Evolutionary conservation across 441 rosid species (phyloP).

Genomic region (Monsonia emarginata): DNA sequence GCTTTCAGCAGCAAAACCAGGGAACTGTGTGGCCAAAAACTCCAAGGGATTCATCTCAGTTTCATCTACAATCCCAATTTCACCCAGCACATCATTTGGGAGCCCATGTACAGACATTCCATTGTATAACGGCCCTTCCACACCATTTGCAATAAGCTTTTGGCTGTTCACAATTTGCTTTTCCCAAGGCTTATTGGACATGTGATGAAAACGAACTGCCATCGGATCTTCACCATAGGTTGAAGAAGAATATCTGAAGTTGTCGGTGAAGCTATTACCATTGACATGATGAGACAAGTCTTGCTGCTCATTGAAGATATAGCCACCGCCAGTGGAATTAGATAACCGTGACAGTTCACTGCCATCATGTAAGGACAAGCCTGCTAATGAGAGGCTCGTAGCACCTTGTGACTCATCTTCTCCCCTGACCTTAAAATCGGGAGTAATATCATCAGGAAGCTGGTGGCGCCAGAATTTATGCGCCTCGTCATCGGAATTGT

Average conservation of each 20-base stretch:
- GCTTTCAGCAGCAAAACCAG: conserved; percentile 90
- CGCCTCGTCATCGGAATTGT: conserved; percentile 86
- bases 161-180: conserved; percentile 26
- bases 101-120: conserved; percentile 35
- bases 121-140: conserved; percentile 26
- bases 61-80: conserved; percentile 40
- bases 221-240: conserved; percentile 55
- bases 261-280: conserved; percentile 46
- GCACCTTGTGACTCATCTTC: conserved; percentile 61
- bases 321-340: conserved; percentile 23
- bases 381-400: conserved; percentile 53
- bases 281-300: conserved; percentile 41
- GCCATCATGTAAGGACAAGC: conserved; percentile 56
- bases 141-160: conserved; percentile 46
- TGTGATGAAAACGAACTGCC: conserved; percentile 33
- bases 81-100: conserved; percentile 20
- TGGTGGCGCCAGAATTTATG: conserved; percentile 81
- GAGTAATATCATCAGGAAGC: conserved; percentile 92
- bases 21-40: conserved; percentile 72
- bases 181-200: conserved; percentile 68
- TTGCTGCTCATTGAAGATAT: conserved; percentile 35
- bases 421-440: conserved; percentile 66
- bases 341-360: too few species aligned
- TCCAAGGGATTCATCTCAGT: conserved; percentile 55
- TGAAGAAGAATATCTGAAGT: conserved; percentile 41